phyloP scores from a whole-genome alignment of 1,284 basidiomycete species.

The Trametes polyzona region DNA sequence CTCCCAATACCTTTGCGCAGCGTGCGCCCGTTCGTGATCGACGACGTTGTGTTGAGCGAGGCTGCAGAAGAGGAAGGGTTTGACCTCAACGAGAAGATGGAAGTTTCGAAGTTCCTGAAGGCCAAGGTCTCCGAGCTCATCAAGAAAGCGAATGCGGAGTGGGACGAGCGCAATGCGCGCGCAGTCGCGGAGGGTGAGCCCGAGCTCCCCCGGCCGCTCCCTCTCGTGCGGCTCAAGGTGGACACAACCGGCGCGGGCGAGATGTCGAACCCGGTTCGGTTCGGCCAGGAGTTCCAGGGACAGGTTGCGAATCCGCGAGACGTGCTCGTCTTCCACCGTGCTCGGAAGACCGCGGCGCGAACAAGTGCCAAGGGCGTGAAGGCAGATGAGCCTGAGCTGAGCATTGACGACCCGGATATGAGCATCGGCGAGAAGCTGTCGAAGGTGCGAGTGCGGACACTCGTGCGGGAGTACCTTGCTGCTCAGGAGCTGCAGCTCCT shows the following conservation, averaged over 20 bases:
- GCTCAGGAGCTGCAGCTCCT: conserved; percentile 90
- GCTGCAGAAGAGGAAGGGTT: conserved; percentile 77
- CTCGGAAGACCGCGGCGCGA: conserved; percentile 65
- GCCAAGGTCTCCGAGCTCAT: conserved; percentile 81
- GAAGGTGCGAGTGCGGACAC: conserved; percentile 71
- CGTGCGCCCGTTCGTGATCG: conserved; percentile 94
- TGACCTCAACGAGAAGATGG: conserved; percentile 79
- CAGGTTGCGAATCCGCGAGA: conserved; percentile 94
- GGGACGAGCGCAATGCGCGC: conserved; percentile 77
- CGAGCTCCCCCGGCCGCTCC: conserved; percentile 74
- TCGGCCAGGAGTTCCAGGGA: conserved; percentile 94
- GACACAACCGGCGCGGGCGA: conserved; percentile 89
- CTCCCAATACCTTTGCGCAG: conserved; percentile 87
- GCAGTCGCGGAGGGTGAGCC: conserved; percentile 73
- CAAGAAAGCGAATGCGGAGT: conserved; percentile 72
- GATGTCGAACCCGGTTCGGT: conserved; percentile 94
- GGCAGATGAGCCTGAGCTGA: conserved; percentile 72
- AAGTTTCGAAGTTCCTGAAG: conserved; percentile 81
- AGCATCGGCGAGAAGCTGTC: conserved; percentile 68
- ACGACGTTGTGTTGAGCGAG: conserved; percentile 78
- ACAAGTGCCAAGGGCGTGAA: conserved; percentile 56
- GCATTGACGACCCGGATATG: conserved; percentile 74
- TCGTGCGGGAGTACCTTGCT: conserved; percentile 87
- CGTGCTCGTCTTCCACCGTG: conserved; percentile 87
- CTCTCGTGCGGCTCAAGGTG: conserved; percentile 89